Conservation (phyloP, 495 filamentous ascomycete species). For the Geopyxis carbonaria region DNA sequence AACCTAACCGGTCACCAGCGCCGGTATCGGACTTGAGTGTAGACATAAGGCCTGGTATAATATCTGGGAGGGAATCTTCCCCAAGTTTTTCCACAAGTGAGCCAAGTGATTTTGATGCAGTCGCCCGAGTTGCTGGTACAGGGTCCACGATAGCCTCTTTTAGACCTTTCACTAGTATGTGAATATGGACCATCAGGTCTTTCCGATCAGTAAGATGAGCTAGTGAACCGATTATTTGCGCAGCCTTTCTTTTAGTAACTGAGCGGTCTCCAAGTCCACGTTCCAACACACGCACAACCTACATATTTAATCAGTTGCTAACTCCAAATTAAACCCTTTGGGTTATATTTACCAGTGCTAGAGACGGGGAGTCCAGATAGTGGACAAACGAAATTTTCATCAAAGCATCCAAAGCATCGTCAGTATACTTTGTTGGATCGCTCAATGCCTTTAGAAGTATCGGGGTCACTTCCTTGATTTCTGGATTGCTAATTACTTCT, state of each 20-base stretch:
- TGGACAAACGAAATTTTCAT: slow-evolving; percentile 95
- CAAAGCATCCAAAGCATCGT: slow-evolving; percentile 78
- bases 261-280: slow-evolving; percentile 80
- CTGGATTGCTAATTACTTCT: slow-evolving; percentile 94
- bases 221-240: slow-evolving; percentile 92
- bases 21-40: slow-evolving; percentile 95
- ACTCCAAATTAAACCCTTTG: too few species aligned
- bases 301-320: slow-evolving; percentile 3
- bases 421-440: slow-evolving; percentile 93
- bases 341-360: slow-evolving; percentile 56
- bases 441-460: slow-evolving; percentile 90
- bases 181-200: slow-evolving; percentile 79
- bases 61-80: slow-evolving; percentile 88
- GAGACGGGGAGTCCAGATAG: slow-evolving; percentile 86
- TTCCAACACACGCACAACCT: slow-evolving; percentile 70
- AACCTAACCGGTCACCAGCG: slow-evolving; percentile 85
- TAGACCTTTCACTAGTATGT: slow-evolving; percentile 78
- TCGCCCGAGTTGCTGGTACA: slow-evolving; percentile 90
- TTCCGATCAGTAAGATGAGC: slow-evolving; percentile 94
- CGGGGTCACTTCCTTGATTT: slow-evolving; percentile 77
- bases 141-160: slow-evolving; percentile 83
- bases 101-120: slow-evolving; percentile 86
- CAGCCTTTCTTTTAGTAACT: slow-evolving; percentile 82
- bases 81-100: slow-evolving; percentile 93
- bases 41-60: slow-evolving; percentile 92